Conservation (phyloP, 495 filamentous ascomycete species). For the Aspergillus hancockii region DNA sequence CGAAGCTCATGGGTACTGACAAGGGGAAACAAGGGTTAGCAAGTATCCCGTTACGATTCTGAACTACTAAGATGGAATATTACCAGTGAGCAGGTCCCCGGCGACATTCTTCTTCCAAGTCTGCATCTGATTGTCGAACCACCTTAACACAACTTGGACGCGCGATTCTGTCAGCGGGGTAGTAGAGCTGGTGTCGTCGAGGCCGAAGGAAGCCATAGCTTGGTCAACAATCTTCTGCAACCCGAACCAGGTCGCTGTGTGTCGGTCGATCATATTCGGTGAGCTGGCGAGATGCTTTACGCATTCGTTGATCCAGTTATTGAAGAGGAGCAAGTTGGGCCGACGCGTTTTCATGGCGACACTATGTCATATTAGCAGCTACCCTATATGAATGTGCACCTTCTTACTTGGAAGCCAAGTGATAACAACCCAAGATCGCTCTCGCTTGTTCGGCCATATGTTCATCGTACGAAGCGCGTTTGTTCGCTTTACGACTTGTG, state of each 20-base stretch:
- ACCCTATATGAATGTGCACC: neutral
- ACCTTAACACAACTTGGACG: constrained; percentile 46
- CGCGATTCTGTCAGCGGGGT: constrained; percentile 45
- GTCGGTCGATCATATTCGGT: constrained; percentile 40
- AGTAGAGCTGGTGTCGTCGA: constrained; percentile 49
- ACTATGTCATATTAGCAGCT: constrained; percentile 24
- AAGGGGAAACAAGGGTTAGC: constrained; percentile 1
- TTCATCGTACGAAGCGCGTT: constrained; percentile 30
- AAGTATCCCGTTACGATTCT: neutral
- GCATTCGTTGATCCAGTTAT: constrained; percentile 51
- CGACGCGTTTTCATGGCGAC: constrained; percentile 53
- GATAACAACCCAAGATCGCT: constrained; percentile 49
- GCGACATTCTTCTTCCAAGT: constrained; percentile 44
- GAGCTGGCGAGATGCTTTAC: constrained; percentile 39
- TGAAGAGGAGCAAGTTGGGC: constrained; percentile 52
- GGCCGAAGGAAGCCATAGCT: constrained; percentile 45
- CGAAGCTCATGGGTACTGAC: constrained; percentile 43
- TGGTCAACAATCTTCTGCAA: constrained; percentile 51
- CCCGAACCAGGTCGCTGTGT: constrained; percentile 47
- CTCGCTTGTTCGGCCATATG: constrained; percentile 44
- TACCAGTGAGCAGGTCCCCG: constrained; percentile 43
- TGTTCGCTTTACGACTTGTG: constrained; percentile 23
- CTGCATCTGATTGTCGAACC: constrained; percentile 50
- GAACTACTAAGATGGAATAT: neutral
- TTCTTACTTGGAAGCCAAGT: constrained; percentile 45